Base-by-base conservation (phyloP, 352 stramenopile species). In the Phytophthora sp. region DNA sequence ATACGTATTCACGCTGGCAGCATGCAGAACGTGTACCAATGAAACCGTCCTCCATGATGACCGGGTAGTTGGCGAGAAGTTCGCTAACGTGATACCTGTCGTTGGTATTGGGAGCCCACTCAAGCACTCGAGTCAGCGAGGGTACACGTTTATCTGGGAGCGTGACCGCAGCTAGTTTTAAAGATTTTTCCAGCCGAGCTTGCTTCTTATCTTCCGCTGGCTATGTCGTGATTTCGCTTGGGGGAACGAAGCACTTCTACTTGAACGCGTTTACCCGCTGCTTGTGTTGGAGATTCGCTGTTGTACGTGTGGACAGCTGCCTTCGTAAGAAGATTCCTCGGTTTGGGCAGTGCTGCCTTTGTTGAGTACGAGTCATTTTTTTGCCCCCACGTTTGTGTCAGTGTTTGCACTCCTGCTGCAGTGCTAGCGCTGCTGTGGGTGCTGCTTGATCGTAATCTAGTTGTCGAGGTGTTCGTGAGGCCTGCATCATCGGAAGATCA, bases 31-130 rank as follows among this genome's bases (percentile, higher is more conserved):
- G n/a, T n/a, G n/a, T n/a, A n/a, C n/a, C n/a, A n/a, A n/a, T n/a
- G n/a, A n/a, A n/a, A n/a, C 50, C 35, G 16, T 57, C 57, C 2
- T 15, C 9, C 46, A 57, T 57, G 6, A 57, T 38, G 29, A 53
- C 29, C 1, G 46, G 46, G 24, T 57, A 65, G 35, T 13, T 51
- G 6, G 7, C 46, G 2, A 54, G 18, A 26, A 54, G 38, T 9
- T 36, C 16, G 2, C 2, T 27, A n/a, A 39, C 46, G 4, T 54
- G 11, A 8, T 54, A 8, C 24, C n/a, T 24, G 27, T 54, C 27
- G 11, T 4, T n/a, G 0, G 46, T 54, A 16, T 54, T 39, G 26
- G 18, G 5, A 3, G 27, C n/a, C 46, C 46, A 54, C 26, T 54
- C 16, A 1, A 54, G 16, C 8, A 54, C 26, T 39, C 46, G 46